Evolutionary conservation across 73 alveolate genomes (phyloP).

Genomic region (Breviolum minutum): DNA sequence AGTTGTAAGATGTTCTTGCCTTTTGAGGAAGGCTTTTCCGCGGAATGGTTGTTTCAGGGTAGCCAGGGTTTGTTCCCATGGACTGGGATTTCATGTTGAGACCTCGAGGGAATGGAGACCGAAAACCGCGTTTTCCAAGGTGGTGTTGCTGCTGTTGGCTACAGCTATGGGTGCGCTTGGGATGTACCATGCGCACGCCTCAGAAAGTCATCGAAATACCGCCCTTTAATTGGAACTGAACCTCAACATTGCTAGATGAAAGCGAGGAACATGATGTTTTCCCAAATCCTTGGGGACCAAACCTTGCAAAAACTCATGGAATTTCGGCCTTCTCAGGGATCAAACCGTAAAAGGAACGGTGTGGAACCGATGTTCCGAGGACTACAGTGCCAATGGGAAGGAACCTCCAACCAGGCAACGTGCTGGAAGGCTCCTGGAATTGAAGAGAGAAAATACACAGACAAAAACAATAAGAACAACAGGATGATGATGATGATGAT

Average conservation of each 20-base stretch:
- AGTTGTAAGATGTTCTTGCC: no score
- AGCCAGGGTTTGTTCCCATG: no score
- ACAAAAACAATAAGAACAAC: no score
- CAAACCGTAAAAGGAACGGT: background rate
- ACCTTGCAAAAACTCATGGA: no score
- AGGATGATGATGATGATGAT: no score
- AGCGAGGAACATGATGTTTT: background rate
- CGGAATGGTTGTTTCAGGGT: no score
- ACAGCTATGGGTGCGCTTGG: background rate
- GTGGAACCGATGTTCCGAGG: background rate
- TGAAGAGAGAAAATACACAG: background rate
- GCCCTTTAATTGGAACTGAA: background rate
- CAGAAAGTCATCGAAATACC: background rate
- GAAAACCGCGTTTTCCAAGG: background rate
- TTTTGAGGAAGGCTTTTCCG: no score
- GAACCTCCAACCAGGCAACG: conserved; percentile 34
- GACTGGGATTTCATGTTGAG: background rate
- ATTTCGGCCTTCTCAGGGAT: no score
- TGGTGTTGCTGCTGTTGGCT: background rate
- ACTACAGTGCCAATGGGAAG: conserved; percentile 11
- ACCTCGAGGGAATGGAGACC: background rate
- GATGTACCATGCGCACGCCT: background rate
- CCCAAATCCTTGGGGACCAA: no score
- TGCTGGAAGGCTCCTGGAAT: conserved; percentile 34
- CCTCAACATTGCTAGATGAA: background rate